Conservation (phyloP, 2,329 filamentous ascomycete species). For the Biscogniauxia marginata region DNA sequence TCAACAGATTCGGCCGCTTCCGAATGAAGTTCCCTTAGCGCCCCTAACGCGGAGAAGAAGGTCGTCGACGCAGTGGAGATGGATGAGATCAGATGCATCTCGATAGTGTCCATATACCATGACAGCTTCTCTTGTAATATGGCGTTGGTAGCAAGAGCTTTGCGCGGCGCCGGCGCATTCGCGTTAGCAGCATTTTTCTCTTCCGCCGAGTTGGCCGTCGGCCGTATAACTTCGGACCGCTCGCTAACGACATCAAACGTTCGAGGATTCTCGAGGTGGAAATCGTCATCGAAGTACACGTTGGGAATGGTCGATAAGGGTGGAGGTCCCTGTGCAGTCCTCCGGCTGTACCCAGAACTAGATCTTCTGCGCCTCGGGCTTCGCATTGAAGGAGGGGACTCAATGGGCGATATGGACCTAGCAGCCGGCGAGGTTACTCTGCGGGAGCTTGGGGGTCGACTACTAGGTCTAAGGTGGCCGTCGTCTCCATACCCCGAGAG, state of each 20-base stretch:
- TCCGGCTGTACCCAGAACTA: constrained; percentile 52
- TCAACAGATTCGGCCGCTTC: constrained; percentile 90
- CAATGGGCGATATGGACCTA: constrained; percentile 50
- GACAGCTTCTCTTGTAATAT: constrained; percentile 97
- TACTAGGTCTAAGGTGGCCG: constrained; percentile 46
- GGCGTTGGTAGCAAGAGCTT: constrained; percentile 90
- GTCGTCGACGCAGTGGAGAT: constrained; percentile 95
- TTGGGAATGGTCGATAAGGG: constrained; percentile 87
- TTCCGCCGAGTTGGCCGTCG: constrained; percentile 52
- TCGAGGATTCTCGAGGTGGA: constrained; percentile 91
- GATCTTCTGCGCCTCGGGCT: constrained; percentile 36
- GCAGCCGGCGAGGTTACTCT: constrained; percentile 46
- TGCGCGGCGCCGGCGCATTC: constrained; percentile 63
- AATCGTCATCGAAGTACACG: constrained; percentile 94
- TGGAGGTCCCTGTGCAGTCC: constrained; percentile 69
- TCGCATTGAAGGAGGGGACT: constrained; percentile 38
- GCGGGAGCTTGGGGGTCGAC: constrained; percentile 38
- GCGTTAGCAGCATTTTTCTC: constrained; percentile 58
- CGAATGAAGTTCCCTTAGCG: constrained; percentile 83
- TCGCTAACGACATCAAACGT: constrained; percentile 98
- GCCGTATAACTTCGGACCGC: constrained; percentile 88
- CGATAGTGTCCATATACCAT: constrained; percentile 99
- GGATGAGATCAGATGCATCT: constrained; percentile 93
- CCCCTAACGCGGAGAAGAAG: constrained; percentile 92
- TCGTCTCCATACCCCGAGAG: constrained; percentile 36